Evolutionary conservation across 352 stramenopile species (phyloP).

Genomic region (Globisporangium middletonii): DNA sequence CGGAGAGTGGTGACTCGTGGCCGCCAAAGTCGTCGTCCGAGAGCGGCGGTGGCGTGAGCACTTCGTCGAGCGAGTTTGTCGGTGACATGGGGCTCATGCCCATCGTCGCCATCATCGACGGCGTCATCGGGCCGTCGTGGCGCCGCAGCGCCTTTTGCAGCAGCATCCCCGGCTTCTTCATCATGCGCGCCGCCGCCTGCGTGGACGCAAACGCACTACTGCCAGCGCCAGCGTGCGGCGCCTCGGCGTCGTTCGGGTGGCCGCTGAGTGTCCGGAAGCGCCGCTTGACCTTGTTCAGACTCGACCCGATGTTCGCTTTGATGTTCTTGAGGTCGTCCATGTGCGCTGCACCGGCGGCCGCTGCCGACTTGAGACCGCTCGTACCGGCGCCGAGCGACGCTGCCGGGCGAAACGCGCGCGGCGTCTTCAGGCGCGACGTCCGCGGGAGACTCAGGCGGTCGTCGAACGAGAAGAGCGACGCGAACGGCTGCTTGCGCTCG

Average conservation of each 20-base stretch:
- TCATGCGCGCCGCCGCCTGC: conserved; percentile 52
- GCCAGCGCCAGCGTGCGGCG: neutral
- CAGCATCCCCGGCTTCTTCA: conserved; percentile 60
- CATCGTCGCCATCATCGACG: neutral
- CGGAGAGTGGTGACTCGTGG: conserved; percentile 9
- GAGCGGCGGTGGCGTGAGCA: conserved; percentile 22
- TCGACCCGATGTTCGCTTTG: conserved; percentile 67
- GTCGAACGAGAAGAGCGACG: conserved; percentile 53
- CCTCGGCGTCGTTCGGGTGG: conserved; percentile 37
- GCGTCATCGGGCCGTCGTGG: conserved; percentile 6
- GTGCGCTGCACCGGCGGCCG: conserved; percentile 12
- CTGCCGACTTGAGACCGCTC: conserved; percentile 11
- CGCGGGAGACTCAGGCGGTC: conserved; percentile 55
- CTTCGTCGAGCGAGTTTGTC: conserved; percentile 20
- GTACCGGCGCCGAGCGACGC: neutral
- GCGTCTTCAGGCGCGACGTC: conserved; percentile 40
- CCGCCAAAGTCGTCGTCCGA: conserved; percentile 11
- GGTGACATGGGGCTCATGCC: conserved; percentile 11
- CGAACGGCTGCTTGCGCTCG: conserved; percentile 33
- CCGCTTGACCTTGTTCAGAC: conserved; percentile 74
- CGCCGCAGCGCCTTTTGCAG: conserved; percentile 49
- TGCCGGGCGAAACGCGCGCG: conserved; percentile 29
- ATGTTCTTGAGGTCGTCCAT: conserved; percentile 75
- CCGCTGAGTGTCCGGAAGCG: conserved; percentile 55
- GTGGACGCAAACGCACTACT: conserved; percentile 17